Percentiles rank a stretch among this genome's conserved stretches.
These are phyloP conservation scores for Beverwykella pulmonaria DNA, from an alignment of 495 filamentous ascomycete species.

Conservation along the genomic window DNA sequence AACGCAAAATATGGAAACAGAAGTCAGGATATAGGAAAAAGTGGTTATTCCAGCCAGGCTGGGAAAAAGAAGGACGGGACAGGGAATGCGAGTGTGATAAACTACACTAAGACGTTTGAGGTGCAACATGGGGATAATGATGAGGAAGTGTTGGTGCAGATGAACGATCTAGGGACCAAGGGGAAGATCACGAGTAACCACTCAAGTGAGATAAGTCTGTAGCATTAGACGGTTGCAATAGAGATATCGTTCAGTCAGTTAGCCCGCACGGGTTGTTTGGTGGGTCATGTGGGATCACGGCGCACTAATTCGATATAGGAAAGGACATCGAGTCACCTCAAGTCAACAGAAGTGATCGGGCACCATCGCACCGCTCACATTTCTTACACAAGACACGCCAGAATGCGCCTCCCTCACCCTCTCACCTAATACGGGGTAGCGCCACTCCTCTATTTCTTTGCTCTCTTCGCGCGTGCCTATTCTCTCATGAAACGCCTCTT, in stretches of 20 bases:
- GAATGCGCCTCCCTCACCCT: no score
- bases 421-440: no score
- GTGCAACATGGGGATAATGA: conserved; percentile 15
- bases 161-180: conserved; percentile 23
- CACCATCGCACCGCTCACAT: no score
- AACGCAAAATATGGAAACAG: conserved; percentile 7
- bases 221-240: neutral
- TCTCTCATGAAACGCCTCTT: no score
- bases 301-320: no score
- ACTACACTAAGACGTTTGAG: conserved; percentile 26
- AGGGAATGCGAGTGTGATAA: conserved; percentile 3
- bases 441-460: no score
- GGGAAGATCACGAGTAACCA: conserved; percentile 15
- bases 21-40: conserved; percentile 1
- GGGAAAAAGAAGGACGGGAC: neutral
- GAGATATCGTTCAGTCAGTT: neutral
- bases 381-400: no score
- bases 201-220: conserved; percentile 14
- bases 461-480: no score
- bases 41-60: neutral
- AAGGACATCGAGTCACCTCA: no score
- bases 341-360: no score
- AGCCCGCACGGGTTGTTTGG: no score
- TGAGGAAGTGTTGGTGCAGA: conserved; percentile 16
- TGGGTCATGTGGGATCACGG: no score